These are phyloP conservation scores for Cairneyella variabilis DNA, from an alignment of 495 filamentous ascomycete species.

Conservation along the genomic window DNA sequence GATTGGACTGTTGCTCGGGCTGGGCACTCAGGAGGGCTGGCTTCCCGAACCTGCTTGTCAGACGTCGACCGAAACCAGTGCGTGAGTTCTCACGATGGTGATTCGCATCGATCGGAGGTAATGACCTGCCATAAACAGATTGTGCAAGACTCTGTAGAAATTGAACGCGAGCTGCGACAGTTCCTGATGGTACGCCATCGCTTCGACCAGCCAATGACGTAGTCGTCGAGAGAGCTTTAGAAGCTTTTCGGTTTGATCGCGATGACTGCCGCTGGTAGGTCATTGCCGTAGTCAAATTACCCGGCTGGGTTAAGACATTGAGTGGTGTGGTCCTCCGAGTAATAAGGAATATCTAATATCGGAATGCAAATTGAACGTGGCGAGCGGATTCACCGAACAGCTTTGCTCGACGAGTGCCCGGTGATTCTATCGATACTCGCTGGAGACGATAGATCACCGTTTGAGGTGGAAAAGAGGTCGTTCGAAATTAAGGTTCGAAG, in stretches of 20 bases:
- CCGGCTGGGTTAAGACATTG: conserved; percentile 5
- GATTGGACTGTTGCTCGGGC: conserved; percentile 9
- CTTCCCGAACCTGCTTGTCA: conserved; percentile 12
- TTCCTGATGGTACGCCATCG: conserved; percentile 16
- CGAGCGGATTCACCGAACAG: conserved; percentile 1
- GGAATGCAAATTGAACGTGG: background rate
- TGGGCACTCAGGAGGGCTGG: conserved; percentile 19
- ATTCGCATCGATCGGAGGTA: background rate
- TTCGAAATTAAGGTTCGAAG: too few species aligned
- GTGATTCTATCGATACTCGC: background rate
- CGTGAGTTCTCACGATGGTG: conserved; percentile 13
- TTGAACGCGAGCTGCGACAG: conserved; percentile 21
- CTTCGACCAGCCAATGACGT: background rate
- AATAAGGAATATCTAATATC: conserved; percentile 8
- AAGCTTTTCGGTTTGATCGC: background rate
- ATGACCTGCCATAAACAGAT: background rate
- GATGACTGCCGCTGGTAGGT: conserved; percentile 8
- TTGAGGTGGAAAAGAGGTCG: too few species aligned
- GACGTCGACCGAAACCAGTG: conserved; percentile 18
- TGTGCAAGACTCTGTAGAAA: conserved; percentile 13
- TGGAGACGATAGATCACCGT: too few species aligned
- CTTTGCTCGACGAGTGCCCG: conserved; percentile 2
- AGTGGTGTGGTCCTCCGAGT: background rate
- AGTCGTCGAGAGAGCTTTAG: background rate
- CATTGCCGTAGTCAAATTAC: conserved; percentile 2